Evolutionary conservation across 352 stramenopile species (phyloP), one percentile per base, ranked within the genome.

Genomic region (Vaucheria bursata): DNA sequence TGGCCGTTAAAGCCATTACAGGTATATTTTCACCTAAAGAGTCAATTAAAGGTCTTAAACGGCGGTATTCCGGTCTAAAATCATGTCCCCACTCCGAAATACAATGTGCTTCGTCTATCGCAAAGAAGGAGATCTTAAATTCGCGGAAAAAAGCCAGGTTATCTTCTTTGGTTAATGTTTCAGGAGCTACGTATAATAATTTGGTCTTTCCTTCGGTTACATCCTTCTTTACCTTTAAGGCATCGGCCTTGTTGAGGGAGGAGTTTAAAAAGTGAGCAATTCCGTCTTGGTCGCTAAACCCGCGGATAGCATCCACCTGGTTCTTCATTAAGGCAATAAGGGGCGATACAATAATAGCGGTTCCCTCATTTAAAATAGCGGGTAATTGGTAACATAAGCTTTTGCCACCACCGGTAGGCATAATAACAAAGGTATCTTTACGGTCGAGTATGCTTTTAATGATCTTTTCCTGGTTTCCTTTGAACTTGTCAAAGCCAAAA

Each of bases 241-340:
- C 81, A 85, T 81, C 71, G 83, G 75, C 35, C n/a, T n/a, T n/a
- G n/a, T n/a, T n/a, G n/a, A n/a, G n/a, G n/a, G n/a, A n/a, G n/a
- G n/a, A n/a, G 39, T 50, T 5, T 50, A 50, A 12, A 5, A 12
- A 12, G 5, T 72, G 4, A 8, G 4, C 37, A 39, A 89, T 76
- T 32, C 86, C n/a, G 90, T 83, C 18, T 88, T 89, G 50, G 87
- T 83, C 29, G 88, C 88, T 71, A 89, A 85, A 67, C 86, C 74
- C 31, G 78, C 81, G 18, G 85, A 68, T 39, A 81, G 81, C 33
- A 87, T 79, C 39, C 84, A 77, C 25, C 86, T 98, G 94, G 84
- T 98, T 93, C 88, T 99, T 91, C 77, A 99, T 99, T 6, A 99
- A 87, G 5, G 95, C 98, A 6, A 99, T 92, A 32, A 99, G 89